These are phyloP conservation scores for Paracorniculantispora psalliotae DNA, from an alignment of 2,329 filamentous ascomycete species.

Conservation along the genomic window DNA sequence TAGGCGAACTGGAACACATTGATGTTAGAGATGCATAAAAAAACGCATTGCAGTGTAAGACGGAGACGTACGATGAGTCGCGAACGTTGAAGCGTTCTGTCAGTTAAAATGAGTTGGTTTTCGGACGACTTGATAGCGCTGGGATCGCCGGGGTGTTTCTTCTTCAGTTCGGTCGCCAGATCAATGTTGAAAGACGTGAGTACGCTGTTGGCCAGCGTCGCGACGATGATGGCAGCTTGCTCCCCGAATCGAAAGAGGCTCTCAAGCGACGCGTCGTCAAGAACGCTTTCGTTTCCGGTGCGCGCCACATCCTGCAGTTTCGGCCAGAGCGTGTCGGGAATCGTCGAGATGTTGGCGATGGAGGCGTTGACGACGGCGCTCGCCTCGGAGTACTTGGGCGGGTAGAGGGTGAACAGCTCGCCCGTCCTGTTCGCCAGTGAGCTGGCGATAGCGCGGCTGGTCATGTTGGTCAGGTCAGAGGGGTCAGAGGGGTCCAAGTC, in stretches of 20 bases:
- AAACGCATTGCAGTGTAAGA: background rate
- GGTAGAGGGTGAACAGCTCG: conserved; percentile 24
- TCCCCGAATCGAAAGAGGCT: background rate
- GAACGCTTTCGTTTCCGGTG: conserved; percentile 12
- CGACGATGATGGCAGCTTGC: background rate
- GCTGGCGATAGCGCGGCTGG: conserved; percentile 18
- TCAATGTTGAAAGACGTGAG: conserved; percentile 22
- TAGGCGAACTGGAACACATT: conserved; percentile 27
- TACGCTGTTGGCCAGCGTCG: conserved; percentile 8
- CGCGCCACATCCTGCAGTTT: conserved; percentile 12
- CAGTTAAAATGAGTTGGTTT: conserved; percentile 22
- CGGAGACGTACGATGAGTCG: conserved; percentile 26
- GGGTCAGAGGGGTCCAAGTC: conserved; percentile 13
- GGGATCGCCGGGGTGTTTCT: conserved; percentile 18
- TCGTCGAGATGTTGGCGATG: conserved; percentile 23
- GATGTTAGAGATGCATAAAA: background rate
- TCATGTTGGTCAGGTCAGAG: conserved; percentile 15
- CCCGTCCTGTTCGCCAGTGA: conserved; percentile 16
- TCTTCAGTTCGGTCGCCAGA: conserved; percentile 21
- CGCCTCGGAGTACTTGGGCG: conserved; percentile 21
- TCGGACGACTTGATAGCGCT: conserved; percentile 14
- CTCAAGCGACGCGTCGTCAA: conserved; percentile 3
- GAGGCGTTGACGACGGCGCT: conserved; percentile 20
- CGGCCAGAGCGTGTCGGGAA: conserved; percentile 26
- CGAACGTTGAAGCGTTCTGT: conserved; percentile 23